A percentile compares a stretch with the other conserved stretches of the same genome.
Conservation (phyloP, 192 early-diverging fungal genomes). For the Coemansia brasiliensis region DNA sequence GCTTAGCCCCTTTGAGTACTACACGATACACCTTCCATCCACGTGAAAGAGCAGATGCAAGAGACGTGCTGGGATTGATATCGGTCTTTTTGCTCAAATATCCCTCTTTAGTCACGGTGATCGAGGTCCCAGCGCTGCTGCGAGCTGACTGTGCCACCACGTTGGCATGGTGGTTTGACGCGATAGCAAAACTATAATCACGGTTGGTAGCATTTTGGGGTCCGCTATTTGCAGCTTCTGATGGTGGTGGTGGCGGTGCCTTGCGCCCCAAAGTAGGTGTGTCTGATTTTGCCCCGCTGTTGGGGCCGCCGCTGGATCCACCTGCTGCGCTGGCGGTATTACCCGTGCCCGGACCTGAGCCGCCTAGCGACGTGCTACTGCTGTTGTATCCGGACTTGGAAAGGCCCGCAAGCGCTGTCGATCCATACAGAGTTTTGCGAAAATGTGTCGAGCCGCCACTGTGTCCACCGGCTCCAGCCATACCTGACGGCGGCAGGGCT, state of each 20-base stretch:
- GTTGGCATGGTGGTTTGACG: conserved; percentile 15
- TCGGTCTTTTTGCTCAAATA: conserved; percentile 76
- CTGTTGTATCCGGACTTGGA: conserved; percentile 31
- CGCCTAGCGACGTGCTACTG: conserved; percentile 37
- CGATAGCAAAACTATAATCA: conserved; percentile 55
- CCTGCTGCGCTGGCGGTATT: conserved; percentile 2
- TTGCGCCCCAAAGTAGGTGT: conserved; percentile 25
- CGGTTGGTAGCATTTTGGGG: conserved; percentile 20
- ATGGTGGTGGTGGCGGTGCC: conserved; percentile 24
- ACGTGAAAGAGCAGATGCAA: conserved; percentile 59
- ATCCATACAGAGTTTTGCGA: conserved; percentile 52
- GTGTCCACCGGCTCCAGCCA: conserved; percentile 15
- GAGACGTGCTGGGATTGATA: conserved; percentile 60
- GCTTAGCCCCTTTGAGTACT: conserved; percentile 68
- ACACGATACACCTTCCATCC: conserved; percentile 81
- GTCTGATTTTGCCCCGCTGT: conserved; percentile 1
- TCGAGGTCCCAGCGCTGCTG: conserved; percentile 39
- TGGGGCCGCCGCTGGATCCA: background rate
- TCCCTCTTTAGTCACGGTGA: conserved; percentile 57
- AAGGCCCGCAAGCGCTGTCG: conserved; percentile 29
- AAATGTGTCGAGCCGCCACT: conserved; percentile 16
- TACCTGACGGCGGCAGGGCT: conserved; percentile 9
- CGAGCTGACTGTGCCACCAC: conserved; percentile 29
- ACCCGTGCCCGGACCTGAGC: background rate
- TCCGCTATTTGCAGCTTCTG: conserved; percentile 10